These are phyloP conservation scores for Phytophthora multivora DNA, from an alignment of 352 stramenopile species.

Conservation along the genomic window DNA sequence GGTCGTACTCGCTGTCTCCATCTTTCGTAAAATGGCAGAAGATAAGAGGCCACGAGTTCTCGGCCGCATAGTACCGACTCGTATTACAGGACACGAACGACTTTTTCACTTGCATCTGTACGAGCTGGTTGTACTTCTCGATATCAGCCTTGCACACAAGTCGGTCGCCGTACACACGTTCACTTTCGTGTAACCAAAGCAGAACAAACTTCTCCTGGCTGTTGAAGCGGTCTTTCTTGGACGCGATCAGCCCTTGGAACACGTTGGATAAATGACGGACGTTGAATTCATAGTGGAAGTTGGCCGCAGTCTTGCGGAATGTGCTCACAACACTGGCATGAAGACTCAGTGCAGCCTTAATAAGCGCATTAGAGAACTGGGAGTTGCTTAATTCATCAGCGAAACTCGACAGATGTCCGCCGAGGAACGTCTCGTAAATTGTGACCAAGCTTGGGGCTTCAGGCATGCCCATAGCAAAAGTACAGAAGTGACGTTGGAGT, in stretches of 20 bases:
- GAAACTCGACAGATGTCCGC: slow-evolving; percentile 93
- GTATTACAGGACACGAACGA: slow-evolving; percentile 93
- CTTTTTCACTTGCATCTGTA: slow-evolving; percentile 93
- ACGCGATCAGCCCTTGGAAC: slow-evolving; percentile 95
- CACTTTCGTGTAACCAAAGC: slow-evolving; percentile 96
- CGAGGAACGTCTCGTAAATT: slow-evolving; percentile 97
- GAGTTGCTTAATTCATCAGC: slow-evolving; percentile 86
- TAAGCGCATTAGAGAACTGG: slow-evolving; percentile 89
- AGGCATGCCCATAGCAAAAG: slow-evolving; percentile 95
- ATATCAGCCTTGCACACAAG: slow-evolving; percentile 93
- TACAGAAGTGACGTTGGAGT: slow-evolving; percentile 96
- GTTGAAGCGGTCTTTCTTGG: slow-evolving; percentile 92
- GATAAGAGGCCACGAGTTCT: slow-evolving; percentile 95
- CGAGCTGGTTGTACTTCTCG: slow-evolving; percentile 94
- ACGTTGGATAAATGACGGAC: slow-evolving; percentile 96
- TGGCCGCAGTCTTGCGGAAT: slow-evolving; percentile 95
- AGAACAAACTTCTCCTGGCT: slow-evolving; percentile 94
- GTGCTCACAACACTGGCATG: slow-evolving; percentile 91
- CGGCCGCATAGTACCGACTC: slow-evolving; percentile 91
- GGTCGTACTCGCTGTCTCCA: slow-evolving; percentile 93
- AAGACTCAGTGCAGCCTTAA: slow-evolving; percentile 94
- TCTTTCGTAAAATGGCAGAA: slow-evolving; percentile 97
- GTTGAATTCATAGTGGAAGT: slow-evolving; percentile 99
- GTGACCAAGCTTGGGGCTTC: slow-evolving; percentile 92
- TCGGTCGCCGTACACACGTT: slow-evolving; percentile 95